Percentiles rank a stretch among this genome's conserved stretches.
These are phyloP conservation scores for Sporothrix inflata DNA, from an alignment of 2,329 filamentous ascomycete genomes.

Conservation along the genomic window DNA sequence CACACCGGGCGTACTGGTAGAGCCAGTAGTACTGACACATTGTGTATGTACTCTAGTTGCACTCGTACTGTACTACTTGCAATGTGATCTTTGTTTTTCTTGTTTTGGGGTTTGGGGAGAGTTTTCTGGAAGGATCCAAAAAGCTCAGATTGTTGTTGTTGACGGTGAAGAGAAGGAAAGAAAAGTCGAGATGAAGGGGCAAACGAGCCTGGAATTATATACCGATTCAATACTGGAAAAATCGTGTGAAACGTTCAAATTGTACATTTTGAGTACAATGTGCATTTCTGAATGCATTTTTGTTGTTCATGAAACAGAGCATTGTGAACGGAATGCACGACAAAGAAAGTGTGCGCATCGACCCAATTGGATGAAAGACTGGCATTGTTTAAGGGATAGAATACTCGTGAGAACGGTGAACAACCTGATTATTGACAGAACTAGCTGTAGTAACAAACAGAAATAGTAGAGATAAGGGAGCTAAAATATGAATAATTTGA, in stretches of 20 bases:
- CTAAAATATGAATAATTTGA: too few species aligned
- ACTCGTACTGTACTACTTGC: too few species aligned
- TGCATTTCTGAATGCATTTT: not conserved
- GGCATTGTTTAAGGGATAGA: too few species aligned
- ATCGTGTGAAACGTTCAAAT: not conserved
- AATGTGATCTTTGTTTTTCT: too few species aligned
- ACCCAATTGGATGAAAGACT: too few species aligned
- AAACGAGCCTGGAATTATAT: not conserved
- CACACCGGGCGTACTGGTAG: not conserved
- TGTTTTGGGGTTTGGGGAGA: not conserved
- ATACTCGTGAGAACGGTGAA: too few species aligned
- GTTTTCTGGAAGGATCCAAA: not conserved
- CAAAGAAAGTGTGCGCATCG: too few species aligned
- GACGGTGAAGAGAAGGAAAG: not conserved
- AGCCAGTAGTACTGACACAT: not conserved
- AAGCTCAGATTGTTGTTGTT: not conserved
- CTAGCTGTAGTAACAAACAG: too few species aligned
- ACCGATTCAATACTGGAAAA: not conserved
- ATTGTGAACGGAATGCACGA: too few species aligned
- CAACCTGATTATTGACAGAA: too few species aligned
- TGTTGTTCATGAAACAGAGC: too few species aligned
- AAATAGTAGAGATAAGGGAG: too few species aligned
- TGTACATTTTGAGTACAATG: not conserved
- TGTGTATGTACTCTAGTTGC: not conserved
- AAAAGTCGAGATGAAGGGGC: not conserved